Conservation (phyloP, 1,284 basidiomycete species). For the Porodaedalea pini region DNA sequence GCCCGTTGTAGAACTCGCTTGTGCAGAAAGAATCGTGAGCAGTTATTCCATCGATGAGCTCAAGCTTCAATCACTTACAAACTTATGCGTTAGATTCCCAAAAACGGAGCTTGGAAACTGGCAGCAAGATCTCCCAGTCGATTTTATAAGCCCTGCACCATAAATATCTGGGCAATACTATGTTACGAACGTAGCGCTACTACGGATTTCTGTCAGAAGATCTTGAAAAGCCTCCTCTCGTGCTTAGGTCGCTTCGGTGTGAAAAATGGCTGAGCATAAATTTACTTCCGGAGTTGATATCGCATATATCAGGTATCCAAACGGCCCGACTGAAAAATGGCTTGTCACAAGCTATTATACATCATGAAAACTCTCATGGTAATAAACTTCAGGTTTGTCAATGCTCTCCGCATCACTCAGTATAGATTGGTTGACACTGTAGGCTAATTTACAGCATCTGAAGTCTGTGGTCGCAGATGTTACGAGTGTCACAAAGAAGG, state of each 20-base stretch:
- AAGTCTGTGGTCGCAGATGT: neutral
- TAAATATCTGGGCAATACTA: slow-evolving; percentile 8
- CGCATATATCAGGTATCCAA: neutral
- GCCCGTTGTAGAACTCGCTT: neutral
- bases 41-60: too few species aligned
- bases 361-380: neutral
- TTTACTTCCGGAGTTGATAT: too few species aligned
- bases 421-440: too few species aligned
- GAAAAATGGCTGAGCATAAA: too few species aligned
- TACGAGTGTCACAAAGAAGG: neutral
- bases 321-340: neutral
- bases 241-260: slow-evolving; percentile 1
- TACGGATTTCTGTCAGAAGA: neutral
- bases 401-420: too few species aligned
- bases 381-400: neutral
- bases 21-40: neutral
- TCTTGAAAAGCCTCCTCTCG: neutral
- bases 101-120: slow-evolving; percentile 2
- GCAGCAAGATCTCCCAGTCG: neutral
- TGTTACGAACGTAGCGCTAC: slow-evolving; percentile 3
- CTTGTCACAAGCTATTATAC: neutral
- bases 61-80: neutral
- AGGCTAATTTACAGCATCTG: slow-evolving; percentile 7
- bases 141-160: neutral
- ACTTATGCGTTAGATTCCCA: neutral